A percentile compares a stretch with the other conserved stretches of the same genome.
Conservation (phyloP, 768 basidiomycete species). For the Hygrophoropsis aurantiaca region DNA sequence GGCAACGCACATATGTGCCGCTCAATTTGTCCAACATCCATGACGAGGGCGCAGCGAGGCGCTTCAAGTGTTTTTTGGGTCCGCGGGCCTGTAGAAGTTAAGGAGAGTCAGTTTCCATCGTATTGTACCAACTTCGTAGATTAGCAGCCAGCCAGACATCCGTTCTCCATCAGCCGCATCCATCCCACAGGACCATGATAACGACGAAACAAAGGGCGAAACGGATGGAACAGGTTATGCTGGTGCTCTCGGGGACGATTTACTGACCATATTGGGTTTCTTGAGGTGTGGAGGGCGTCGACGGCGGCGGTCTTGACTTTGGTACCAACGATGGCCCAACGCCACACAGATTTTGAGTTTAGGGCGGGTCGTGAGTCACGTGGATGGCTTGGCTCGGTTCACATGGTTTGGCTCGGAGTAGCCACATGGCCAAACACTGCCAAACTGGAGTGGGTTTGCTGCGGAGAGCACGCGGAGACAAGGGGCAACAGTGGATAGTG, state of each 20-base stretch:
- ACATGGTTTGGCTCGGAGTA: too few relatives aligned
- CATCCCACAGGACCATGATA: background rate
- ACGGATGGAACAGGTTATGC: background rate
- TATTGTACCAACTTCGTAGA: background rate
- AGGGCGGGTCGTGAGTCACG: constrained; percentile 27
- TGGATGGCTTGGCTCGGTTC: constrained; percentile 12
- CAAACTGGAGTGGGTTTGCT: background rate
- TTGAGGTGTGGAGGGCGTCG: constrained; percentile 23
- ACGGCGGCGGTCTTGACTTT: constrained; percentile 21
- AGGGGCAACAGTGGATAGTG: background rate
- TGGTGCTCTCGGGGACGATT: constrained; percentile 2
- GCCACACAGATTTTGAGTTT: constrained; percentile 7
- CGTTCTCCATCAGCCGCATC: constrained; percentile 1
- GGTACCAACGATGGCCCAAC: constrained; percentile 8
- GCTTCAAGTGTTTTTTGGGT: constrained; percentile 99
- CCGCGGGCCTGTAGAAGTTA: constrained; percentile 73
- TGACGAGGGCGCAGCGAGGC: constrained; percentile 93
- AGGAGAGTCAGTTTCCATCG: constrained; percentile 13
- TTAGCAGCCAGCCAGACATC: constrained; percentile 5
- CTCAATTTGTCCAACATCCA: constrained; percentile 99
- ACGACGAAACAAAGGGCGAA: background rate
- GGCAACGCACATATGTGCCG: constrained; percentile 80
- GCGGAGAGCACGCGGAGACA: too few relatives aligned
- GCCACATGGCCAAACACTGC: background rate
- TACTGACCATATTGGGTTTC: constrained; percentile 33